phyloP scores from a whole-genome alignment of 345 rosid species.

The Durio zibethinus region DNA sequence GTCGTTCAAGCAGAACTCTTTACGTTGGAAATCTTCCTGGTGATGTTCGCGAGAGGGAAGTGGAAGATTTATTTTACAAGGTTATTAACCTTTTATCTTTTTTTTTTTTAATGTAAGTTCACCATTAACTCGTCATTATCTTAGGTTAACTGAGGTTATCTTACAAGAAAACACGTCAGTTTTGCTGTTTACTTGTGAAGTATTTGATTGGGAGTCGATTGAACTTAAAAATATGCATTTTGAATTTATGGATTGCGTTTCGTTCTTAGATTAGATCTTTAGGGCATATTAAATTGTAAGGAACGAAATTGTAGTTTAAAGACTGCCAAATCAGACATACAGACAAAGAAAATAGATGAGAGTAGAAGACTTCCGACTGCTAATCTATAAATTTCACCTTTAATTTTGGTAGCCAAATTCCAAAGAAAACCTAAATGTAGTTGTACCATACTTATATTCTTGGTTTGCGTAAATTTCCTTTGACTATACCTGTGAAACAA shows the following conservation, averaged over 20 bases:
- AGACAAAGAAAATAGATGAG: neutral
- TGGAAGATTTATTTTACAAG: slow-evolving; percentile 97
- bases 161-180: neutral
- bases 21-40: slow-evolving; percentile 99
- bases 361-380: neutral
- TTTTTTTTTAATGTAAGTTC: neutral
- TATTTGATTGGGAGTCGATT: neutral
- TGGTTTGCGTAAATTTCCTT: neutral
- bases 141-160: neutral
- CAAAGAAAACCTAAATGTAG: neutral
- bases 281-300: neutral
- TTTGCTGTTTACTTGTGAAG: neutral
- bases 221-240: too few species aligned
- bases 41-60: slow-evolving; percentile 90
- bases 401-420: neutral
- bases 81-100: slow-evolving; percentile 26
- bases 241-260: neutral
- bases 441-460: neutral
- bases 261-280: neutral
- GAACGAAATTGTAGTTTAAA: neutral
- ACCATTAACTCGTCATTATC: neutral
- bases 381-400: neutral
- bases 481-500: neutral
- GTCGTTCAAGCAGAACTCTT: slow-evolving; percentile 82
- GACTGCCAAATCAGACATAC: neutral